These are phyloP conservation scores for Rhizopus stolonifer DNA, from an alignment of 371 early-diverging fungal genomes.

Conservation along the genomic window DNA sequence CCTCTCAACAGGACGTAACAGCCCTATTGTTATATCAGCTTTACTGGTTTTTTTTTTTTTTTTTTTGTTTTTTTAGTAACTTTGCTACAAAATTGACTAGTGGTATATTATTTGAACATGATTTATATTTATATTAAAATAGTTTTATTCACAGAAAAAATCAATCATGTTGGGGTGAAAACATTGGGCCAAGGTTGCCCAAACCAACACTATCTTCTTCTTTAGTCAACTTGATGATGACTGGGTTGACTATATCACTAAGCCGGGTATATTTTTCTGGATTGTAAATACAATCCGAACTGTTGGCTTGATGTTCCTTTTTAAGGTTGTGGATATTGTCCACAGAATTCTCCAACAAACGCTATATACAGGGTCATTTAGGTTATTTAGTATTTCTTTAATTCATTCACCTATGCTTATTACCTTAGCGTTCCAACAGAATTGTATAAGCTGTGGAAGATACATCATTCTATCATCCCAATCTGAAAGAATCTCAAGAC, in stretches of 20 bases:
- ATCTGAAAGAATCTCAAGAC: neutral
- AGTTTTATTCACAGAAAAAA: neutral
- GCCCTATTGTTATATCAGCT: too few species aligned
- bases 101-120: neutral
- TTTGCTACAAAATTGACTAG: too few species aligned
- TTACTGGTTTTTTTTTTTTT: neutral
- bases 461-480: slow-evolving; percentile 1
- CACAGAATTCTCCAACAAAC: neutral
- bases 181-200: slow-evolving; percentile 5
- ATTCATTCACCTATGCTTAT: neutral
- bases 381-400: slow-evolving; percentile 1
- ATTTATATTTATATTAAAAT: neutral
- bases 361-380: slow-evolving; percentile 2
- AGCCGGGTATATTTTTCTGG: neutral
- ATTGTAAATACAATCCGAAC: neutral
- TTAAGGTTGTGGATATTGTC: neutral
- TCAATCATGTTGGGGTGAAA: too few species aligned
- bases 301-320: neutral
- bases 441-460: neutral
- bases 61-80: too few species aligned
- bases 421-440: slow-evolving; percentile 1
- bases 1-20: too few species aligned
- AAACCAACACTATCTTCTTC: slow-evolving; percentile 2
- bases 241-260: neutral
- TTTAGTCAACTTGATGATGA: slow-evolving; percentile 2